Base-by-base conservation (phyloP, 192 early-diverging fungal genomes). In the Coemansia sp. region DNA sequence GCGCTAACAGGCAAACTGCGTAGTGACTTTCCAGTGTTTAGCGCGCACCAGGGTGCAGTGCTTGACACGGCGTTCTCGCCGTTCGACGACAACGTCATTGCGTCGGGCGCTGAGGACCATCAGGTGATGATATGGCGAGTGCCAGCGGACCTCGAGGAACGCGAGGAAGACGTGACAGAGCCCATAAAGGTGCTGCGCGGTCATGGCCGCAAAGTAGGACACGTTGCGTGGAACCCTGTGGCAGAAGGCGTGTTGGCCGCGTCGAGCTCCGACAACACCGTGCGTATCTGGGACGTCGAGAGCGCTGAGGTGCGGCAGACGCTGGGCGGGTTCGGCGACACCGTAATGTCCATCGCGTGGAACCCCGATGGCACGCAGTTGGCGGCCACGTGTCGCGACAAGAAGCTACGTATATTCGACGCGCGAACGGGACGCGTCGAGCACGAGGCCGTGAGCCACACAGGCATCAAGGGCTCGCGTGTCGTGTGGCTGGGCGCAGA, bases 41-140 rank as follows among this genome's bases (percentile, higher is more conserved):
- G 88, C 61, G 96, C 93, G 25, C 97, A 99, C 68, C 87, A 90
- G 9, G 95, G 87, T 6, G 88, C 97, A 15, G 97, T 99, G 18
- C 83, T 99, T 56, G 97, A 99, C 76, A 99, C 96, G 17, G 92
- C 93, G 68, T 99, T 98, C 64, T 92, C 95, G 70, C 96, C 94
- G 24, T 99, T 97, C 82, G 97, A 98, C 63, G 97, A 99, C 74
- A 86, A 96, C 77, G 81, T 99, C 56, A 85, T 99, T 67, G 97
- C 97, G 21, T 91, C 89, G 9, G 86, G 81, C 51, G 80, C 87
- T n/a, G 91, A 94, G 67, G 91, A 89, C 73, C 86, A 83, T 73
- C 87, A 94, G 77, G 91, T 92, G 36, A 95, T 98, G 93, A 84
- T 98, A 46, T 99, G 96, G 94, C 86, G 76, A 11, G 93, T 99